phyloP scores from a whole-genome alignment of 2,329 filamentous ascomycete species.

The Cladosporium sp. region DNA sequence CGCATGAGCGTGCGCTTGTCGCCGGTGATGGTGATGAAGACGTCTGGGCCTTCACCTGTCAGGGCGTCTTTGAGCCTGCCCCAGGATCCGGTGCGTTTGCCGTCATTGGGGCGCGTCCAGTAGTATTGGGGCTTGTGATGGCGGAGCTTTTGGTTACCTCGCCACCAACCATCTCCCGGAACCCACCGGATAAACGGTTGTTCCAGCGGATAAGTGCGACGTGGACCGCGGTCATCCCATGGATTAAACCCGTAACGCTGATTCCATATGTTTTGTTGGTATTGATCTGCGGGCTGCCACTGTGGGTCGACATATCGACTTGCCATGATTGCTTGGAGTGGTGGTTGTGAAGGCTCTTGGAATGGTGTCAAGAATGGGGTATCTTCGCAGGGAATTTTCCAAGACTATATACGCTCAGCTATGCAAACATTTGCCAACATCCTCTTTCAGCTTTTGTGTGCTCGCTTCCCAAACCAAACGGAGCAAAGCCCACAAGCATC shows the following conservation, averaged over 20 bases:
- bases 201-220: slow-evolving; percentile 24
- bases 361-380: too few species aligned
- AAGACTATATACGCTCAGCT: too few species aligned
- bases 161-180: slow-evolving; percentile 20
- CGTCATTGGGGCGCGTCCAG: slow-evolving; percentile 44
- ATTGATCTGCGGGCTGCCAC: neutral
- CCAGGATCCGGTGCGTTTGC: slow-evolving; percentile 32
- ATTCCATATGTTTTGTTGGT: neutral
- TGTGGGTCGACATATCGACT: neutral
- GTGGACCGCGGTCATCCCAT: slow-evolving; percentile 19
- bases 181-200: slow-evolving; percentile 24
- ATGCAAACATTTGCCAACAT: too few species aligned
- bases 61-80: slow-evolving; percentile 43
- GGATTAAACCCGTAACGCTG: neutral
- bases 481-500: too few species aligned
- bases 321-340: neutral
- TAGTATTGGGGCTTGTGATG: slow-evolving; percentile 36
- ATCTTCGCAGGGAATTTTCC: too few species aligned
- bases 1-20: slow-evolving; percentile 35
- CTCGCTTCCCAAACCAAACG: too few species aligned
- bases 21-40: slow-evolving; percentile 39
- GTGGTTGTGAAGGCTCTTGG: too few species aligned
- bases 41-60: slow-evolving; percentile 40
- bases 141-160: slow-evolving; percentile 19
- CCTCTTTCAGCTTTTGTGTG: too few species aligned